Base-by-base conservation (phyloP, 2,329 filamentous ascomycete species). In the Paramyrothecium roridum region DNA sequence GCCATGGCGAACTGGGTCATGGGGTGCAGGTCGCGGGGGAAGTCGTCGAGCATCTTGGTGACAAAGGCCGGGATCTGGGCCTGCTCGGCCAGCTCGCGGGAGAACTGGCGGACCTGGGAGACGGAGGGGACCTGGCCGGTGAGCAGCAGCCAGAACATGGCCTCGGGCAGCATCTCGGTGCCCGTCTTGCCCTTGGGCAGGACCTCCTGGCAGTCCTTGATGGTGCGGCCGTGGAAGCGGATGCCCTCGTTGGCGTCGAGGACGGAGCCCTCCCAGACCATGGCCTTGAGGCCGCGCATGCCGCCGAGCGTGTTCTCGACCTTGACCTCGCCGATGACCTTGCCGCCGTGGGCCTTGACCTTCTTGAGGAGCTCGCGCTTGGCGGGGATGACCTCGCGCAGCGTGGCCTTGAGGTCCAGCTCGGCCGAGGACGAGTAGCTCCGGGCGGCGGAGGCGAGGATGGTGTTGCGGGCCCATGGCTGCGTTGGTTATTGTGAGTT, bases 61-160 rank as follows among this genome's bases (percentile, higher is more conserved):
- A 98, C 88, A 65, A 96, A 96, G 47, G 82, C 78, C 22, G 95
- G 95, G 52, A 99, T 84, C 65, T 84, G 79, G 21, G 90, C 89
- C 77, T 97, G 88, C 71, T 93, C 88, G 52, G 95, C 95, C 22
- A 98, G 81, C 73, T 98, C 88, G 56, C 87, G 85, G 49, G 91
- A 96, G 65, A 99, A 86, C 48, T 77, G 80, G 66, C 93, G 90
- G 59, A 95, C 85, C 75, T 99, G 95, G 59, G 79, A 78, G 21
- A 87, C 88, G 1, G 89, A 90, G 22, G 95, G 95, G 21, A 98
- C 90, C 74, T 96, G 83, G 57, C 95, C 95, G 11, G 95, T 99
- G 64, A 99, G 81, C 52, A 99, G 86, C 46, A 98, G 86, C 95
- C 95, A 99, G 83, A 99, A 99, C 95, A 99, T 99, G 74, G 93